Base-by-base conservation (phyloP, 164 flowering plant genomes). In the Amborella trichopoda region DNA sequence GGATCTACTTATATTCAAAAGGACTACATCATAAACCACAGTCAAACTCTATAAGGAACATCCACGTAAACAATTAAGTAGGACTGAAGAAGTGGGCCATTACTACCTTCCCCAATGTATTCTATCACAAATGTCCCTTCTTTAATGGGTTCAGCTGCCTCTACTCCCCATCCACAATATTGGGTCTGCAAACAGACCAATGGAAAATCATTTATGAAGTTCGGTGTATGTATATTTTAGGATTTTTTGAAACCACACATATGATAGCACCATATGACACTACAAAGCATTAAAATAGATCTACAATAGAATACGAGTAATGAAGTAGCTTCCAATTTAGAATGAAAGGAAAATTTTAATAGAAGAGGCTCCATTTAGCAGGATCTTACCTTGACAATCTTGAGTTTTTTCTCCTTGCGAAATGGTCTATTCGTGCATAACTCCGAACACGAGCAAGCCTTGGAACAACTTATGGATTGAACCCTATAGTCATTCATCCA, bases 161-260 rank as follows among this genome's bases (percentile, higher is more conserved):
- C 88, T 43, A 77, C 95, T 53, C 98, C 98, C 98, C 98, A 91
- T 54, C 98, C 98, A 70, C 98, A 91, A 41, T 44, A 60, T 59
- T 72, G 76, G 26, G 98, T 91, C 98, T 91, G 68, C 28, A 69
- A 62, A 49, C 42, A 38, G 49, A 50, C 51, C 13, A 6, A 5
- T 37, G 11, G 34, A 30, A 30, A 30, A 30, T 30, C 9, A 30
- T 30, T 30, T 30, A 30, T 8, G 11, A 6, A 30, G 9, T 30
- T 30, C n/a, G n/a, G n/a, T n/a, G n/a, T 30, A 6, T 11, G 34
- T 30, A 6, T 8, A 11, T 11, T 11, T 30, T 6, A 6, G 8
- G 11, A 30, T 30, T 30, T 30, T 30, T 6, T 6, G 8, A 30
- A 30, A 30, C 8, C 8, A 8, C 8, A 6, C 11, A 30, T 30